Conservation (phyloP, 1,284 basidiomycete genomes). For the Gomphus sp. region DNA sequence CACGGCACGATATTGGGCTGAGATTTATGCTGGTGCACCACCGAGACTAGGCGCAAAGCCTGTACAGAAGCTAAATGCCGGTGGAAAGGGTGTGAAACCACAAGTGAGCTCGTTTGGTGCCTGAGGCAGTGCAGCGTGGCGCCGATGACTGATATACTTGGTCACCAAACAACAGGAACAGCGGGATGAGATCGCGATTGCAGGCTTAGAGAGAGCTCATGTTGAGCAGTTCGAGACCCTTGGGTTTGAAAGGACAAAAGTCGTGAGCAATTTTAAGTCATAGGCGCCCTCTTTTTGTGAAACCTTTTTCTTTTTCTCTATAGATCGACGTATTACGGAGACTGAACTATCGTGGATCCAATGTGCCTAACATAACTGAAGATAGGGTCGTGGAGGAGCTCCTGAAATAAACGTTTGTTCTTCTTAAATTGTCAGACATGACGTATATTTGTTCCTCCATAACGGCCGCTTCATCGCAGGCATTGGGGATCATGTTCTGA, state of each 20-base stretch:
- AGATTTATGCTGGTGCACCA: conserved; percentile 77
- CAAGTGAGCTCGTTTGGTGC: background rate
- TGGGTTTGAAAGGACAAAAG: conserved; percentile 67
- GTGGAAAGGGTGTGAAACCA: conserved; percentile 22
- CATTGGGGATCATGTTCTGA: background rate
- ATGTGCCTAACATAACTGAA: conserved; percentile 50
- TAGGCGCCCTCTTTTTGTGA: conserved; percentile 1
- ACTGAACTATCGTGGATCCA: conserved; percentile 84
- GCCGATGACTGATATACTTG: background rate
- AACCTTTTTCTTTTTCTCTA: background rate
- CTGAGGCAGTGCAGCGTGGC: background rate
- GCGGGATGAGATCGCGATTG: conserved; percentile 63
- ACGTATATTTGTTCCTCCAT: background rate
- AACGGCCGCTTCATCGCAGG: background rate
- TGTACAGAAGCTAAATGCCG: conserved; percentile 20
- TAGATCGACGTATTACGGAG: conserved; percentile 82
- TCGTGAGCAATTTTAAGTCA: conserved; percentile 43
- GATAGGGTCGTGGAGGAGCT: conserved; percentile 53
- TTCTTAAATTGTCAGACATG: background rate
- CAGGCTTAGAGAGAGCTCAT: conserved; percentile 62
- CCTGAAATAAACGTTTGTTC: conserved; percentile 30
- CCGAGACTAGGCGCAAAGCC: conserved; percentile 11
- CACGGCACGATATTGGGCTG: conserved; percentile 92
- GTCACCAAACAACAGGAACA: conserved; percentile 9
- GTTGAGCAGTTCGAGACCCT: conserved; percentile 66